Evolutionary conservation across 176 grass and related monocot genomes (phyloP).

Genomic region (Aegilops speltoides): DNA sequence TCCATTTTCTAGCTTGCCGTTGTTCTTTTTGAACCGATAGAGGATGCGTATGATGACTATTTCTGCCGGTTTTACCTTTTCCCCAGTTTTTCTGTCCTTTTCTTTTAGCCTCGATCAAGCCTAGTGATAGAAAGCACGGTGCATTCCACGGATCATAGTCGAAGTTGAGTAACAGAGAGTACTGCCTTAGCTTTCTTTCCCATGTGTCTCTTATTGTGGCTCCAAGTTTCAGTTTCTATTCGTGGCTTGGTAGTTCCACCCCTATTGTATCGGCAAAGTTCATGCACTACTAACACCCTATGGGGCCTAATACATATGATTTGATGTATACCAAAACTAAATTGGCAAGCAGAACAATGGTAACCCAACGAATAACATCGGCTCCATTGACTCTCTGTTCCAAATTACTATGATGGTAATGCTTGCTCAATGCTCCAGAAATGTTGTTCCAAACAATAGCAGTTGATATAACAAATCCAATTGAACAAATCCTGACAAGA

Average conservation of each 20-base stretch:
- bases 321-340: neutral
- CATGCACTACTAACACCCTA: neutral
- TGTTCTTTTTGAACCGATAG: neutral
- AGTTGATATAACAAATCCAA: too few relatives aligned
- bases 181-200: conserved; percentile 30
- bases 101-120: conserved; percentile 9
- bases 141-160: neutral
- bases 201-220: neutral
- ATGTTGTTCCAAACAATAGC: neutral
- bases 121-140: neutral
- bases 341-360: neutral
- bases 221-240: neutral
- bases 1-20: conserved; percentile 16
- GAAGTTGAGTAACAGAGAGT: conserved; percentile 15
- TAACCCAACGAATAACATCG: conserved; percentile 14
- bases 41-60: neutral
- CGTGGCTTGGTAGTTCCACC: neutral
- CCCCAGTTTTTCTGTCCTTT: neutral
- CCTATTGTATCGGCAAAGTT: too few relatives aligned
- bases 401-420: neutral
- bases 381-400: conserved; percentile 7
- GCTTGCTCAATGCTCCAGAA: conserved; percentile 22
- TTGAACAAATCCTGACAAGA: too few relatives aligned
- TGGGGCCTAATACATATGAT: accelerated
- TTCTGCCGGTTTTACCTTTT: neutral